phyloP scores from a whole-genome alignment of 768 basidiomycete species.

The Arthromyces matolae region DNA sequence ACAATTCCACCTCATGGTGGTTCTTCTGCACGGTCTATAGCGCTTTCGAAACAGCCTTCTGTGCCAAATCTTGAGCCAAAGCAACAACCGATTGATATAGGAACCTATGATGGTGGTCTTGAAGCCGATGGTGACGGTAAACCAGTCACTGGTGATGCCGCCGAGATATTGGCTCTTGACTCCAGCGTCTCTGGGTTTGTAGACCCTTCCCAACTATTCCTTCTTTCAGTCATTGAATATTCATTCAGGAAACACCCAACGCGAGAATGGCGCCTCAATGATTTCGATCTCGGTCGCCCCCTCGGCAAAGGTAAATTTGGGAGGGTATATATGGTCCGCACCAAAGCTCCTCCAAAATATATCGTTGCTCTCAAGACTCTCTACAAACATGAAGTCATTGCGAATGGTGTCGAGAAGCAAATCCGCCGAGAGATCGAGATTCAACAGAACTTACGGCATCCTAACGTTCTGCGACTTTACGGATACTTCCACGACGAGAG shows the following conservation, averaged over 20 bases:
- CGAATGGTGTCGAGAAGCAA: conserved; percentile 91
- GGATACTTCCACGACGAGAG: conserved; percentile 98
- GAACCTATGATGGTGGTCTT: conserved; percentile 89
- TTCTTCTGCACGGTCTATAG: conserved; percentile 41
- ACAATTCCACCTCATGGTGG: conserved; percentile 60
- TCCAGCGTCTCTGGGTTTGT: conserved; percentile 65
- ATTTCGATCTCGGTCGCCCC: conserved; percentile 92
- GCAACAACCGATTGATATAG: conserved; percentile 69
- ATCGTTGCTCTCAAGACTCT: conserved; percentile 96
- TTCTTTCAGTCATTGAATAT: background rate
- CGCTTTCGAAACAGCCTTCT: conserved; percentile 16
- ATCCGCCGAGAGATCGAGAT: conserved; percentile 97
- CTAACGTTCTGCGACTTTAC: conserved; percentile 89
- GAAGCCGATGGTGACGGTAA: conserved; percentile 80
- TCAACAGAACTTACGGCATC: conserved; percentile 93
- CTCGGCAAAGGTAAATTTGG: conserved; percentile 99
- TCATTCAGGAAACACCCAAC: conserved; percentile 59
- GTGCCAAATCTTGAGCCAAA: conserved; percentile 19
- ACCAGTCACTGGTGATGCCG: conserved; percentile 70
- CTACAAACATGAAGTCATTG: conserved; percentile 93
- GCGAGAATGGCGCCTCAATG: conserved; percentile 77
- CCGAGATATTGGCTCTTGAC: conserved; percentile 77
- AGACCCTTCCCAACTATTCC: background rate
- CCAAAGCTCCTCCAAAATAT: conserved; percentile 81
- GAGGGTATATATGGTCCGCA: conserved; percentile 96